phyloP scores from a whole-genome alignment of 2,329 filamentous ascomycete species.

The Cordyceps sp. region DNA sequence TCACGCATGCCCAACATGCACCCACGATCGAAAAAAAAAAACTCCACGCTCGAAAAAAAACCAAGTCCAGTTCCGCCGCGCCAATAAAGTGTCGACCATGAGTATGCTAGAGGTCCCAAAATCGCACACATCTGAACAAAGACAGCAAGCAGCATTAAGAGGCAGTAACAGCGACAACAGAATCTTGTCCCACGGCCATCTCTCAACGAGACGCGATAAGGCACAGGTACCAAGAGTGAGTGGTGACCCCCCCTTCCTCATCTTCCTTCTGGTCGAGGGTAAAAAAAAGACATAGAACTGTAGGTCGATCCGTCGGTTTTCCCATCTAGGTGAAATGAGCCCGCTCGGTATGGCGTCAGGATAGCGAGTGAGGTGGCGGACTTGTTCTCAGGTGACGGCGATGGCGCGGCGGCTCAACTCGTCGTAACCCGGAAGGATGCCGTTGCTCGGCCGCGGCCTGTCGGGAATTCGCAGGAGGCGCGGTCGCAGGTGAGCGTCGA shows the following conservation, averaged over 20 bases:
- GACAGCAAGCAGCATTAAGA: too few relatives aligned
- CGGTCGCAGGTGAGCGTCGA: slow-evolving; percentile 24
- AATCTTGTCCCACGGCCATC: too few relatives aligned
- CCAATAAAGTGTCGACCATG: slow-evolving; percentile 1
- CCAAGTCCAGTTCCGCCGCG: slow-evolving; percentile 4
- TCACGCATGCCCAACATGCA: slow-evolving; percentile 3
- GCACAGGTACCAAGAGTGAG: too few relatives aligned
- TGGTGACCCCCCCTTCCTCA: too few relatives aligned
- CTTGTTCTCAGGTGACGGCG: slow-evolving; percentile 10
- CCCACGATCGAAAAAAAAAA: slow-evolving; percentile 1
- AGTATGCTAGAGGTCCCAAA: neutral
- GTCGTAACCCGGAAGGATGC: slow-evolving; percentile 23
- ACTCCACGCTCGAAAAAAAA: slow-evolving; percentile 2
- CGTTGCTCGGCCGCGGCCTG: slow-evolving; percentile 10
- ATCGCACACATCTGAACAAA: neutral
- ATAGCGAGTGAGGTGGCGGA: too few relatives aligned
- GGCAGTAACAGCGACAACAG: too few relatives aligned
- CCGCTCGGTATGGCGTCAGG: too few relatives aligned
- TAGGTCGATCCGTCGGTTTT: too few relatives aligned
- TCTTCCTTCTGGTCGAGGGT: too few relatives aligned
- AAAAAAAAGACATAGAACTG: too few relatives aligned
- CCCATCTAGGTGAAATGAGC: too few relatives aligned
- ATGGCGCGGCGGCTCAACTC: slow-evolving; percentile 13
- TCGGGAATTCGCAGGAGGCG: slow-evolving; percentile 20
- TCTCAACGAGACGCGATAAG: too few relatives aligned